phyloP scores from a whole-genome alignment of 148 eudicot species.

The Selenicereus undatus region DNA sequence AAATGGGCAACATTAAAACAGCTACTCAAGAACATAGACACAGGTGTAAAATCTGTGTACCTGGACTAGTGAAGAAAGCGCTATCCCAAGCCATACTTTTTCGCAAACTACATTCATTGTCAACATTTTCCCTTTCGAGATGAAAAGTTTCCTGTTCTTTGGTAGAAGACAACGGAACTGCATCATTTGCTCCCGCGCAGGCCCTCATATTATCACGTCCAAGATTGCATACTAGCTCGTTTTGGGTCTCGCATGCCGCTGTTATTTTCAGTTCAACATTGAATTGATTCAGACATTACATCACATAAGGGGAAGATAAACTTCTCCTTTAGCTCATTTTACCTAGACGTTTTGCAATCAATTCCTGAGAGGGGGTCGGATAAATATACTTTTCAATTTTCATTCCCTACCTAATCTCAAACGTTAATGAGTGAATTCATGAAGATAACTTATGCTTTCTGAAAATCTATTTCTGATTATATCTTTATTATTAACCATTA shows the following conservation, averaged over 20 bases:
- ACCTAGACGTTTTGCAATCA: too few species aligned
- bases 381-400: too few species aligned
- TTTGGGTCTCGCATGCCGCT: constrained; percentile 38
- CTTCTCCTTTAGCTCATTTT: neutral
- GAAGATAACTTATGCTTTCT: too few species aligned
- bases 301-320: neutral
- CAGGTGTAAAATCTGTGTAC: constrained; percentile 19
- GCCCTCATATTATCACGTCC: neutral
- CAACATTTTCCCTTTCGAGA: neutral
- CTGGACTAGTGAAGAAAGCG: constrained; percentile 59
- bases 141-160: neutral
- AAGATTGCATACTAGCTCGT: constrained; percentile 18
- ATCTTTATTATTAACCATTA: too few species aligned
- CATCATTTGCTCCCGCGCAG: neutral
- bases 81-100: constrained; percentile 69
- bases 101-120: constrained; percentile 28
- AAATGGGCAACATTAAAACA: neutral
- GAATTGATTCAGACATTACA: neutral
- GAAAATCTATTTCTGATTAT: too few species aligned
- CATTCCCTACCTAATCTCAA: too few species aligned
- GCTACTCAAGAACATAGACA: neutral
- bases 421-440: too few species aligned
- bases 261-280: constrained; percentile 5
- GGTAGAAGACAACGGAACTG: neutral
- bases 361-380: too few species aligned